Evolutionary conservation across 2,329 filamentous ascomycete species (phyloP), one percentile per base, ranked within the genome.

Genomic region (Zymoseptoria pseudotritici): DNA sequence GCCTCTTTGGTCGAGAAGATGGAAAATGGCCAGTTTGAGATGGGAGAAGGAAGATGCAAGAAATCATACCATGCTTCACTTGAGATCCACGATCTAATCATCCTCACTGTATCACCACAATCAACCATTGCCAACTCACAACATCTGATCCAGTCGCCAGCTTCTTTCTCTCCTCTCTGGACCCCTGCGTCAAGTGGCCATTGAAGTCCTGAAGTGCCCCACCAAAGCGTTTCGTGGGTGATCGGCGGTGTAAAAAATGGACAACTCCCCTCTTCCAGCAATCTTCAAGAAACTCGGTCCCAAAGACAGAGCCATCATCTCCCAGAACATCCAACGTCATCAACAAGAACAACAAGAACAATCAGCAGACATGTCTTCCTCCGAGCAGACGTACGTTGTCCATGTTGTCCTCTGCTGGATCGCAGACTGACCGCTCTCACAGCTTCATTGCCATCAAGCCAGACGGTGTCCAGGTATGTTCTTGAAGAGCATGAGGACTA

Each of bases 371-470:
- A 79, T 80, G 78, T 84, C 89, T 81, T 81, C 78, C 54, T 63
- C 63, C 79, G 91, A 95, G 82, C 89, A 93, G 83, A 96, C 91
- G 91, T 96, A 81, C 79, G 89, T 81, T 50, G 19, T 42, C 54
- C 5, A 51, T 54, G 2, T 21, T 26, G 36, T 46, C 17, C 13
- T 17, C 36, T 46, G 36, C 13, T 20, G 13, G 56, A 57, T 26
- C 54, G 61, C 54, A 56, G 7, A 60, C 59, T 65, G 60, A 66
- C 55, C 36, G 56, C 52, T 63, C 22, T 57, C 20, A 70, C 74
- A 97, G 93, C 83, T 97, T 97, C 90, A 97, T 97, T 86, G 94
- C 94, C 78, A 91, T 99, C 86, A 99, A 99, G 91, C 94, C 93
- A 73, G 94, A 97, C 82, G 94, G 94, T 79, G 94, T 97, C 82